Percentiles rank a stretch among this genome's conserved stretches.
phyloP scores from a whole-genome alignment of 768 basidiomycete genomes.

The Amylocystis lapponica region DNA sequence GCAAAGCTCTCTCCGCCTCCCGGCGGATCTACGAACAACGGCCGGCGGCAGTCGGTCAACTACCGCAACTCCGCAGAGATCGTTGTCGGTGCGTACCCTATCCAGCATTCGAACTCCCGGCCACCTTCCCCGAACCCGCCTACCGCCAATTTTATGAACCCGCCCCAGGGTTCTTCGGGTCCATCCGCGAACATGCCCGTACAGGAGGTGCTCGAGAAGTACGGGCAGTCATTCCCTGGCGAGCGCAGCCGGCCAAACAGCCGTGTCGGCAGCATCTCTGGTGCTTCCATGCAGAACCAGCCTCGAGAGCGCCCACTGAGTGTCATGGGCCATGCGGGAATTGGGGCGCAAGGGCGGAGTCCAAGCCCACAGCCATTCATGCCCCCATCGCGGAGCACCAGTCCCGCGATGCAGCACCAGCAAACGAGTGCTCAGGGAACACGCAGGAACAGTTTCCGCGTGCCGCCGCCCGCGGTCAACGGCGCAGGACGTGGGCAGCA shows the following conservation, averaged over 20 bases:
- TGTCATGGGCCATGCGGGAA: constrained; percentile 68
- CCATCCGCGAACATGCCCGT: constrained; percentile 49
- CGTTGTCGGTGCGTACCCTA: constrained; percentile 74
- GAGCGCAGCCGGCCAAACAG: constrained; percentile 63
- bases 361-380: constrained; percentile 53
- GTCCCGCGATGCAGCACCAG: constrained; percentile 31
- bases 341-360: constrained; percentile 69
- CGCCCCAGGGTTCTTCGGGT: constrained; percentile 36
- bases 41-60: constrained; percentile 38
- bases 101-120: constrained; percentile 72
- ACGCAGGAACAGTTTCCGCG: constrained; percentile 18
- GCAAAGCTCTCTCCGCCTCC: constrained; percentile 34
- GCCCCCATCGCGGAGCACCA: constrained; percentile 42
- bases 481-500: constrained; percentile 8
- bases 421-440: constrained; percentile 11
- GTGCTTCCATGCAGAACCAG: constrained; percentile 19
- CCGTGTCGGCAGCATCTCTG: constrained; percentile 23
- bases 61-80: constrained; percentile 72
- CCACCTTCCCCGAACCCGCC: constrained; percentile 29
- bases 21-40: constrained; percentile 14
- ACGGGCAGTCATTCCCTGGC: constrained; percentile 84
- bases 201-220: constrained; percentile 68
- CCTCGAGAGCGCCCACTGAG: constrained; percentile 46
- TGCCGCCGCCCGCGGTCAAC: constrained; percentile 12
- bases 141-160: constrained; percentile 72